These are phyloP conservation scores for Fusarium piperis DNA, from an alignment of 2,329 filamentous ascomycete species.

Conservation along the genomic window DNA sequence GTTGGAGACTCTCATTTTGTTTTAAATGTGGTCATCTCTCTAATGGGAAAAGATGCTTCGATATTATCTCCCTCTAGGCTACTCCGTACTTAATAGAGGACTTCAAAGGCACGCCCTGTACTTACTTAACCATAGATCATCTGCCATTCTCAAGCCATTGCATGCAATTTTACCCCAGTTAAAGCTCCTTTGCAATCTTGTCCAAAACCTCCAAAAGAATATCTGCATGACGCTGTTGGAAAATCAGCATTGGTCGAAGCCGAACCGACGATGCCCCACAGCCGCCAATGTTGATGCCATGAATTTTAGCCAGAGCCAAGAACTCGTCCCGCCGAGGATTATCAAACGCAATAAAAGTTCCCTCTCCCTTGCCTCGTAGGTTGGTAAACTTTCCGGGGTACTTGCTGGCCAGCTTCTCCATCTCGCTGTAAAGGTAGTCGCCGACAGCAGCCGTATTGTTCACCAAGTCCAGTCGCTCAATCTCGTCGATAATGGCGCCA, in stretches of 20 bases:
- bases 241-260: not conserved
- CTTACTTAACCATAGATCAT: not conserved
- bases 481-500: slow-evolving; percentile 83
- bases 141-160: not conserved
- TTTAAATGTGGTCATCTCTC: not conserved
- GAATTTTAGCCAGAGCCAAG: not conserved
- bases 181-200: not conserved
- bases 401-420: not conserved
- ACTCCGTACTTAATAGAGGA: no score
- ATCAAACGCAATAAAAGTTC: not conserved
- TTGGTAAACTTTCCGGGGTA: not conserved
- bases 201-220: not conserved
- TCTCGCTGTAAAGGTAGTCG: not conserved
- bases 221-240: not conserved
- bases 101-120: no score
- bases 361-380: not conserved
- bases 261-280: not conserved
- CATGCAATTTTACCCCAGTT: not conserved
- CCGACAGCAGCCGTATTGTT: not conserved
- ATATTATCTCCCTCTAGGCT: no score
- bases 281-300: not conserved
- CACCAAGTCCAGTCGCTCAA: slow-evolving; percentile 49
- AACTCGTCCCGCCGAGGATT: not conserved
- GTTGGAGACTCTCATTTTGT: not conserved
- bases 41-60: no score